These are phyloP conservation scores for Raffaelea arxii DNA, from an alignment of 2,329 filamentous ascomycete genomes.

Conservation along the genomic window DNA sequence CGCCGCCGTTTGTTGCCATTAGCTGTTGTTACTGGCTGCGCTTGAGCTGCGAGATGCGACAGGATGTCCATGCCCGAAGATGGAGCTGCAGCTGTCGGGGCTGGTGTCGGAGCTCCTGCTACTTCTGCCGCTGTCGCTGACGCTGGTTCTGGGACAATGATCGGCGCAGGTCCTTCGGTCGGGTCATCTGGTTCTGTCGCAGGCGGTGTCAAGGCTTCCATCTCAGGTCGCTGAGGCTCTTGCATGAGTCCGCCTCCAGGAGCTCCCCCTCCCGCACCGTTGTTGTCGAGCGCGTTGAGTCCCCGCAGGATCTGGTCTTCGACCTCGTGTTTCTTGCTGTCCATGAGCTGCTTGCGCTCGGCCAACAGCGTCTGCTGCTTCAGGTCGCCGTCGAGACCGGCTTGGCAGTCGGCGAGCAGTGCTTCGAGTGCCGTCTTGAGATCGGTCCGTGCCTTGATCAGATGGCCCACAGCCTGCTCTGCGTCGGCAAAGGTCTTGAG, in stretches of 20 bases:
- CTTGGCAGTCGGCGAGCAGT: conserved; percentile 64
- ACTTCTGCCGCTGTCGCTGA: background rate
- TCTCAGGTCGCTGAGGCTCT: conserved; percentile 65
- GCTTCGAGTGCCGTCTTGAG: conserved; percentile 76
- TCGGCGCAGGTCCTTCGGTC: background rate
- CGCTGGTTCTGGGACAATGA: background rate
- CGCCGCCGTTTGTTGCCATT: conserved; percentile 48
- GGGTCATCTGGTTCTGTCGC: background rate
- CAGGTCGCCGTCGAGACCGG: conserved; percentile 61
- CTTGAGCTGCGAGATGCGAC: conserved; percentile 29
- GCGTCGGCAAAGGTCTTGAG: conserved; percentile 81
- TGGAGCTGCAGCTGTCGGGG: conserved; percentile 8
- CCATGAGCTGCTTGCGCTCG: conserved; percentile 60
- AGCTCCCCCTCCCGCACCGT: conserved; percentile 38
- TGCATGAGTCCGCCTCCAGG: conserved; percentile 36
- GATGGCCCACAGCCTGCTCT: conserved; percentile 80
- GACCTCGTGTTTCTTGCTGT: conserved; percentile 76
- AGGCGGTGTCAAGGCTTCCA: conserved; percentile 46
- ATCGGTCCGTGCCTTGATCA: conserved; percentile 72
- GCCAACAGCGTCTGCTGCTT: conserved; percentile 52
- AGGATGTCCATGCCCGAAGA: conserved; percentile 29
- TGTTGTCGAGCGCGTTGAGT: conserved; percentile 51
- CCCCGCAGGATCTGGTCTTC: conserved; percentile 87
- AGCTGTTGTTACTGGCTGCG: conserved; percentile 38
- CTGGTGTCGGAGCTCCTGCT: background rate